Evolutionary conservation across 108 stramenopile species (phyloP), one percentile per base, ranked within the genome.

Genomic region (Nannochloropsis granulata): DNA sequence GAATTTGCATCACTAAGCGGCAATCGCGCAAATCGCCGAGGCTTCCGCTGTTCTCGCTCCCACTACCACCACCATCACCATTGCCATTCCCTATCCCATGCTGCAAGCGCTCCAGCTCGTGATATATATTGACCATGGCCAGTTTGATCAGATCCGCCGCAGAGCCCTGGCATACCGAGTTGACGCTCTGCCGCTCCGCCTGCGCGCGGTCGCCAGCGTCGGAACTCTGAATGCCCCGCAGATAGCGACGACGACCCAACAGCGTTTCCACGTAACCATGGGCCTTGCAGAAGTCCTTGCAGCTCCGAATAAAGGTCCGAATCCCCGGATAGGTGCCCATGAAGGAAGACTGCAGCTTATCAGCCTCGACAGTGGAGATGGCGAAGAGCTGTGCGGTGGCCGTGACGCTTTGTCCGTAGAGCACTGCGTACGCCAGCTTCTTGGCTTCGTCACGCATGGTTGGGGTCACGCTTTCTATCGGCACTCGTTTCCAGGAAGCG

Each of bases 181-280:
- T 90, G 23, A 89, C 89, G 19, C 89, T 87, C 86, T 90, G 90
- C 14, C 90, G 87, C 71, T 89, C 89, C 12, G 90, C 90, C 24
- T 85, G 44, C 34, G 87, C 85, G 43, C 80, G 45, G 12, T 89
- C 86, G 25, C 43, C 34, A 9, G 43, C 13, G 43, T 88, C 79
- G 43, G n/a, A 16, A 7, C 83, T 84, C 14, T 85, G 83, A 16
- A 90, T 90, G 25, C 89, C 86, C 13, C 85, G 90, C 81, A 90
- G 83, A 84, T 85, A 83, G 12, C 90, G 89, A 12, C 88, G 78
- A 13, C 83, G 82, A 23, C 86, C 83, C 80, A 87, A 45, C 19
- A 90, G 80, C n/a, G 90, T 90, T 44, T 87, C 86, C 42, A 87
- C 83, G 56, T 84, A 84, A 16, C 86, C 82, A 43, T 44, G 44